These are phyloP conservation scores for Echites panduratus DNA, from an alignment of 257 asterid species.

Conservation along the genomic window DNA sequence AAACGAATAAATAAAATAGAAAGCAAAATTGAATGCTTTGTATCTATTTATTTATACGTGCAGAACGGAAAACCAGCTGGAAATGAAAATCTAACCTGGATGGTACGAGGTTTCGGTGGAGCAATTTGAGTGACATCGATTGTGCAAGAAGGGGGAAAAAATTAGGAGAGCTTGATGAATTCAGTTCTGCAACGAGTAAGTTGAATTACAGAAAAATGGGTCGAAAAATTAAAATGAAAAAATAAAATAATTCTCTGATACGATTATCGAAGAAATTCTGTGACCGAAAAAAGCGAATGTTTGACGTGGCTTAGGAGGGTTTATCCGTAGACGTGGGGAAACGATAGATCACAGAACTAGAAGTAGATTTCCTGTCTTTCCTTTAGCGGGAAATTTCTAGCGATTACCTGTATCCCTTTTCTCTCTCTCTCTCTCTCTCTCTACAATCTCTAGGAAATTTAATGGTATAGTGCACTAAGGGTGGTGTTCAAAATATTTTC, in stretches of 20 bases:
- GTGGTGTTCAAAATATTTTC: no score
- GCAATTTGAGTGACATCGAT: constrained; percentile 56
- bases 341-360: constrained; percentile 33
- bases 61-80: not conserved
- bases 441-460: no score
- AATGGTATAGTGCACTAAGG: no score
- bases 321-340: constrained; percentile 59
- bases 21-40: not conserved
- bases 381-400: not conserved
- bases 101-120: constrained; percentile 40
- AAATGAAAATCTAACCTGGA: constrained; percentile 38
- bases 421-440: no score
- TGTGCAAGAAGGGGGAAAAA: constrained; percentile 6
- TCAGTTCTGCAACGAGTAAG: not conserved
- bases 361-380: not conserved
- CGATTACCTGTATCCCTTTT: no score
- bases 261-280: not conserved
- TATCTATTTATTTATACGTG: not conserved
- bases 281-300: not conserved
- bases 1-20: not conserved
- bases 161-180: not conserved
- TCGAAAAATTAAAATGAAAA: not conserved
- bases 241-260: constrained; percentile 3
- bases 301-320: constrained; percentile 28
- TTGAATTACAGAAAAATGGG: not conserved